Percentiles rank a stretch among this genome's conserved stretches.
Evolutionary conservation across 805 yeast genomes (phyloP).

Genomic region (Lipomyces yamadae): DNA sequence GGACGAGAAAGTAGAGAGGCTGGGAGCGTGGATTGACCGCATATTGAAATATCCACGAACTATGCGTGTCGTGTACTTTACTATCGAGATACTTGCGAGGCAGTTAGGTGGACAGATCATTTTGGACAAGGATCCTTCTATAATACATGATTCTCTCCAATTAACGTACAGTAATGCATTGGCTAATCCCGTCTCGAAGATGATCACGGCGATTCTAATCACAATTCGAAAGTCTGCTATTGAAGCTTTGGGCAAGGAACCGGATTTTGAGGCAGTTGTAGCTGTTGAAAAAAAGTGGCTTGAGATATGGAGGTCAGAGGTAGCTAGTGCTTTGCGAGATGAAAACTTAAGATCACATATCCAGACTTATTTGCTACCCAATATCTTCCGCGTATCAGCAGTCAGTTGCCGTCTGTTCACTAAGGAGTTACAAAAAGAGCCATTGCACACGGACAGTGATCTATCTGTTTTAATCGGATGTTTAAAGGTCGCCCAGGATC

Average conservation of each 20-base stretch:
- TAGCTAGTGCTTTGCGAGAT: constrained; percentile 47
- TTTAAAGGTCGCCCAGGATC: constrained; percentile 66
- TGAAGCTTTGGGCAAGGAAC: constrained; percentile 10
- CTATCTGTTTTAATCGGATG: constrained; percentile 57
- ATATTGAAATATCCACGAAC: constrained; percentile 54
- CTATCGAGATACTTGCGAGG: constrained; percentile 61
- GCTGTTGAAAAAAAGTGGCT: constrained; percentile 51
- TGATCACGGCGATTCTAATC: constrained; percentile 33
- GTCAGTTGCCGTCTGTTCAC: constrained; percentile 52
- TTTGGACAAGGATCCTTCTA: constrained; percentile 52
- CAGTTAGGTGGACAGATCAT: constrained; percentile 54
- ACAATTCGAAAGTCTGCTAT: constrained; percentile 19
- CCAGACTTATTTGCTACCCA: constrained; percentile 65
- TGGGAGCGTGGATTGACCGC: constrained; percentile 52
- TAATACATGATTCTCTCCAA: constrained; percentile 55
- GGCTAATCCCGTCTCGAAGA: constrained; percentile 57
- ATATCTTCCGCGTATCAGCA: constrained; percentile 60
- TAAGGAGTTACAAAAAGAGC: constrained; percentile 39
- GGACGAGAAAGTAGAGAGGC: constrained; percentile 25
- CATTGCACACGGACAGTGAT: constrained; percentile 39
- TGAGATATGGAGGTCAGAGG: constrained; percentile 54
- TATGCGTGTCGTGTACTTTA: constrained; percentile 64
- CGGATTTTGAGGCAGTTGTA: neutral
- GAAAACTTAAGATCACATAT: constrained; percentile 53
- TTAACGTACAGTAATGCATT: constrained; percentile 62